Evolutionary conservation across 345 rosid genomes (phyloP).

Genomic region (Dipteronia dyeriana): DNA sequence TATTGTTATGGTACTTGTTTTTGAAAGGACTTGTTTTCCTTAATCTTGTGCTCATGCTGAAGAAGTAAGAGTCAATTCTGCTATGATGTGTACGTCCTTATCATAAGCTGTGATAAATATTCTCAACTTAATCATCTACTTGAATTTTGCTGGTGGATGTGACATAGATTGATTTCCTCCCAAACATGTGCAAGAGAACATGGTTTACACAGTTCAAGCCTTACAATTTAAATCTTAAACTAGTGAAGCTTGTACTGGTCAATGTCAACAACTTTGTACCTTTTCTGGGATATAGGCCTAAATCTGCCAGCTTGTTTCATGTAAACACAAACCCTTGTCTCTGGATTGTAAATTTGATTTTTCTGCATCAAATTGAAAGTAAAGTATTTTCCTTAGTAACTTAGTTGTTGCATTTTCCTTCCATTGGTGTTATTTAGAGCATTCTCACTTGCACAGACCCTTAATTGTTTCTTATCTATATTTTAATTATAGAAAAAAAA

Average conservation of each 20-base stretch:
- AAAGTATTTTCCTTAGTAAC: not conserved
- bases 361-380: not conserved
- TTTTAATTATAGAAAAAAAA: too few relatives aligned
- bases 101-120: not conserved
- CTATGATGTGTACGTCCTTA: slow-evolving; percentile 26
- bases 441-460: slow-evolving; percentile 17
- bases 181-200: not conserved
- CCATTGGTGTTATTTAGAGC: not conserved
- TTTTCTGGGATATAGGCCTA: not conserved
- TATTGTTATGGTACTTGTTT: slow-evolving; percentile 50
- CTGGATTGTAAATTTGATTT: not conserved
- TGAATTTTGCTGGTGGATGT: too few relatives aligned
- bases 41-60: not conserved
- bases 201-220: not conserved
- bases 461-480: not conserved
- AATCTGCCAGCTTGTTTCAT: not conserved
- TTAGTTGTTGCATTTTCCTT: not conserved
- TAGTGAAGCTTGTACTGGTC: not conserved
- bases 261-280: not conserved
- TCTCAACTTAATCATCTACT: too few relatives aligned
- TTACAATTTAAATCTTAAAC: not conserved
- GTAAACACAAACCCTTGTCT: not conserved
- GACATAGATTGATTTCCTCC: not conserved
- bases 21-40: not conserved
- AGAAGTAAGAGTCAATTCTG: not conserved